Evolutionary conservation across 108 stramenopile species (phyloP).

Genomic region (Skeletonema costatum): DNA sequence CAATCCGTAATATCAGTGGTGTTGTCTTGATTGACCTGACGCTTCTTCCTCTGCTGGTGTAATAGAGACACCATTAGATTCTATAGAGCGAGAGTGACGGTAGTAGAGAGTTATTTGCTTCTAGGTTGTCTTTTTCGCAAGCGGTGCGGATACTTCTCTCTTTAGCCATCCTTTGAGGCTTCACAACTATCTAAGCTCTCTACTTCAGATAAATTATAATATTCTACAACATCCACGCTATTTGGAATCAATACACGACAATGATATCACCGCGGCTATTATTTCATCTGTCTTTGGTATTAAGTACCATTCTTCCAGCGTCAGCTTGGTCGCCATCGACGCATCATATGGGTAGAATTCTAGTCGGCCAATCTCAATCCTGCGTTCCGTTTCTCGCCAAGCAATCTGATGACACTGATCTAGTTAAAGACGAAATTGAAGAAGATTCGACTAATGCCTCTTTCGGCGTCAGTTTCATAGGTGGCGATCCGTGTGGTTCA

Average conservation of each 20-base stretch:
- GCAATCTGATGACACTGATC: neutral
- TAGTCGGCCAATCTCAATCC: neutral
- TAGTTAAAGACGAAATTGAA: neutral
- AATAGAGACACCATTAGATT: no score
- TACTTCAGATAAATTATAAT: no score
- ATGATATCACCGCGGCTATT: neutral
- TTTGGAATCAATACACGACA: neutral
- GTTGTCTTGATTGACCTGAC: no score
- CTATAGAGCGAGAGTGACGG: no score
- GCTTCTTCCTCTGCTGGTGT: no score
- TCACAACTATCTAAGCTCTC: no score
- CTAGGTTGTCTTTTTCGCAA: no score
- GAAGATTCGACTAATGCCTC: neutral
- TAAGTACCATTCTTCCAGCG: neutral
- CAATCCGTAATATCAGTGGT: no score
- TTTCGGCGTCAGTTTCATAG: constrained; percentile 47
- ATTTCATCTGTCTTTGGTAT: neutral
- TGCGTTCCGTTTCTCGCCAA: neutral
- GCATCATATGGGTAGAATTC: neutral
- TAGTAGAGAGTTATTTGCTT: no score
- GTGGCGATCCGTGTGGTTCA: constrained; percentile 65
- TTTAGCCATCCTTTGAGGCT: no score
- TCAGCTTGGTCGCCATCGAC: neutral
- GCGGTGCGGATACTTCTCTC: no score
- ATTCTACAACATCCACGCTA: no score